Evolutionary conservation across 306 rosid genomes (phyloP).

Genomic region (Quercus variabilis): DNA sequence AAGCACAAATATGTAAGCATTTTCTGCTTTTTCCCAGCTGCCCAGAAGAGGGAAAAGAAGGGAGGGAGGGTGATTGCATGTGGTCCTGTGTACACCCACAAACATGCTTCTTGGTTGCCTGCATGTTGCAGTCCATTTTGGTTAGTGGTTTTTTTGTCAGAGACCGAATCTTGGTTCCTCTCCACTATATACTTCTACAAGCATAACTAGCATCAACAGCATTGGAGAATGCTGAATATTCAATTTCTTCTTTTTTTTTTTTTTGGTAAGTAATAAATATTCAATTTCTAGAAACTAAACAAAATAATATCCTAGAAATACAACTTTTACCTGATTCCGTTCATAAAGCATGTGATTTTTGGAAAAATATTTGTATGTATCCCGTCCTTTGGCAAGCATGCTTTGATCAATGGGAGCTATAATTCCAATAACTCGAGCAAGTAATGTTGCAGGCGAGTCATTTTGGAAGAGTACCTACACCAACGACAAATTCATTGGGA

Average conservation of each 20-base stretch:
- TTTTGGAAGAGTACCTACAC: constrained; percentile 91
- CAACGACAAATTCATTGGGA: constrained; percentile 19
- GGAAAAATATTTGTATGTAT: constrained; percentile 83
- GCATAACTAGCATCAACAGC: neutral
- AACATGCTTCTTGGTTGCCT: too few species aligned
- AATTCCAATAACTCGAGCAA: constrained; percentile 90
- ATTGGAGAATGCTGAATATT: constrained; percentile 1
- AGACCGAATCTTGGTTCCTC: too few species aligned
- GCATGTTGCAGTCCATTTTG: too few species aligned
- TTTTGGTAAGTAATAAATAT: neutral
- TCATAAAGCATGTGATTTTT: constrained; percentile 99
- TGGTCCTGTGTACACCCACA: too few species aligned
- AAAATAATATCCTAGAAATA: constrained; percentile 6
- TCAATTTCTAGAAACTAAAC: neutral
- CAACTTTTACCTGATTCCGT: constrained; percentile 77
- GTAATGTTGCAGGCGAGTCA: constrained; percentile 95
- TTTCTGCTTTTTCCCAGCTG: too few species aligned
- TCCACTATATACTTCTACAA: neutral
- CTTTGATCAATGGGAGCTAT: constrained; percentile 78
- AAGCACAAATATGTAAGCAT: too few species aligned
- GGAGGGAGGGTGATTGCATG: too few species aligned
- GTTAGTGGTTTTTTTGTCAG: too few species aligned
- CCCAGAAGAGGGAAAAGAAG: too few species aligned
- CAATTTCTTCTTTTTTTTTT: neutral
- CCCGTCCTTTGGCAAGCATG: constrained; percentile 93